These are phyloP conservation scores for Seiridium cupressi DNA, from an alignment of 2,329 filamentous ascomycete species.

Conservation along the genomic window DNA sequence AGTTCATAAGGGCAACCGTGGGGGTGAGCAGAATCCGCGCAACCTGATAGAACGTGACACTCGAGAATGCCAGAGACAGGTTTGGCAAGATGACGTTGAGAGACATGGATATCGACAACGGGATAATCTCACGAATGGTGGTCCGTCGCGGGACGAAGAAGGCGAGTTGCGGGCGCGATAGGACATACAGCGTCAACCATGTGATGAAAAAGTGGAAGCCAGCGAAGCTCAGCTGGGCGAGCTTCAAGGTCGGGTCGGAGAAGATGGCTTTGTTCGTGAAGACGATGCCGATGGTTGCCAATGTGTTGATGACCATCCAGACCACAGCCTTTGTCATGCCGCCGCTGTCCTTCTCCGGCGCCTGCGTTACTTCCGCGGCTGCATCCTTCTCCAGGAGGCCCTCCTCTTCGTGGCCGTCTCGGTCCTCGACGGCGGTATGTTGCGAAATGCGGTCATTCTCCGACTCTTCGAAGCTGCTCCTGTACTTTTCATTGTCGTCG, in stretches of 20 bases:
- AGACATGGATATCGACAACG: constrained; percentile 65
- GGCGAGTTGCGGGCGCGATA: constrained; percentile 56
- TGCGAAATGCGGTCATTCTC: constrained; percentile 29
- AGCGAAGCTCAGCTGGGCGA: constrained; percentile 64
- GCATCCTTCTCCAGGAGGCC: constrained; percentile 34
- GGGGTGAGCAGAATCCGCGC: constrained; percentile 67
- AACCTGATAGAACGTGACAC: constrained; percentile 69
- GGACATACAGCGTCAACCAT: constrained; percentile 58
- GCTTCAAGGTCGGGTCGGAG: constrained; percentile 58
- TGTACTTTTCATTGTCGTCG: constrained; percentile 31
- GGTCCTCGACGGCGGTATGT: constrained; percentile 34
- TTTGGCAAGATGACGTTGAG: constrained; percentile 70
- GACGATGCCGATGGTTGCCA: constrained; percentile 64
- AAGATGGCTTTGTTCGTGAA: constrained; percentile 72
- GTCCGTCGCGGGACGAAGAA: constrained; percentile 59
- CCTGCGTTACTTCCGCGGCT: constrained; percentile 28
- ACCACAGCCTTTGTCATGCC: constrained; percentile 38
- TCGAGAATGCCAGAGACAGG: constrained; percentile 64
- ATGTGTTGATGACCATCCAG: constrained; percentile 61
- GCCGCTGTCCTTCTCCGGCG: constrained; percentile 25
- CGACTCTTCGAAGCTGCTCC: constrained; percentile 23
- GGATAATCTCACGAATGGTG: constrained; percentile 55
- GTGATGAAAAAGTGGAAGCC: constrained; percentile 69
- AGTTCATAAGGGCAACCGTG: constrained; percentile 64
- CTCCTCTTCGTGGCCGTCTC: constrained; percentile 38